Evolutionary conservation across 371 early-diverging fungal genomes (phyloP).

Genomic region (Circinella umbellata): DNA sequence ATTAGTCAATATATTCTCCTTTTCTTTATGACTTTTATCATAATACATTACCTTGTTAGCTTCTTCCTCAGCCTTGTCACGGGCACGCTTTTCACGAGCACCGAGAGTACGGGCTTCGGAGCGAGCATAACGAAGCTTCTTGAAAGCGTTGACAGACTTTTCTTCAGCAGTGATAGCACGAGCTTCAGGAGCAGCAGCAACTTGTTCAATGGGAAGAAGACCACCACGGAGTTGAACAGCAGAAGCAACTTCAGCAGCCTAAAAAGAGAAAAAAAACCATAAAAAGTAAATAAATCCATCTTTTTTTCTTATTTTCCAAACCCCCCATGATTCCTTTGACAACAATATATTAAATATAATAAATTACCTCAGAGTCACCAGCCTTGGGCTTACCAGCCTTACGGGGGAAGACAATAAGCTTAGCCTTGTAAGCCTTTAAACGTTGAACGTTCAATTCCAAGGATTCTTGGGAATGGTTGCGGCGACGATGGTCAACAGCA

Average conservation of each 20-base stretch:
- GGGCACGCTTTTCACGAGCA: constrained; percentile 82
- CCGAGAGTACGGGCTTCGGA: constrained; percentile 85
- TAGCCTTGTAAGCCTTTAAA: constrained; percentile 95
- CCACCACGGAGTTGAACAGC: constrained; percentile 79
- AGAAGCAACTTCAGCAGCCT: constrained; percentile 69
- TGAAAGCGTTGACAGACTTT: constrained; percentile 82
- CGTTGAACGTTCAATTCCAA: constrained; percentile 96
- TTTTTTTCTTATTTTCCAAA: no score
- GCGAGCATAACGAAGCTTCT: constrained; percentile 90
- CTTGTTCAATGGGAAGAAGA: constrained; percentile 79
- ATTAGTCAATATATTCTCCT: neutral
- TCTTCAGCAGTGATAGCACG: constrained; percentile 88
- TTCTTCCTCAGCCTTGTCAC: constrained; percentile 85
- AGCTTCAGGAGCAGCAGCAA: constrained; percentile 69
- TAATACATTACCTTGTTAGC: constrained; percentile 69
- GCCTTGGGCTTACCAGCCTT: constrained; percentile 89
- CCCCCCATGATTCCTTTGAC: neutral
- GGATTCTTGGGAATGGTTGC: constrained; percentile 96
- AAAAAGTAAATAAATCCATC: no score
- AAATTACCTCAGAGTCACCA: constrained; percentile 62
- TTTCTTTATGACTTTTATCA: neutral
- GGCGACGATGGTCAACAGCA: constrained; percentile 98
- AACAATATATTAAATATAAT: no score
- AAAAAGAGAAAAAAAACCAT: neutral
- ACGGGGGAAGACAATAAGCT: constrained; percentile 94